phyloP scores from a whole-genome alignment of 2,329 filamentous ascomycete species.

The Phoma sp. region DNA sequence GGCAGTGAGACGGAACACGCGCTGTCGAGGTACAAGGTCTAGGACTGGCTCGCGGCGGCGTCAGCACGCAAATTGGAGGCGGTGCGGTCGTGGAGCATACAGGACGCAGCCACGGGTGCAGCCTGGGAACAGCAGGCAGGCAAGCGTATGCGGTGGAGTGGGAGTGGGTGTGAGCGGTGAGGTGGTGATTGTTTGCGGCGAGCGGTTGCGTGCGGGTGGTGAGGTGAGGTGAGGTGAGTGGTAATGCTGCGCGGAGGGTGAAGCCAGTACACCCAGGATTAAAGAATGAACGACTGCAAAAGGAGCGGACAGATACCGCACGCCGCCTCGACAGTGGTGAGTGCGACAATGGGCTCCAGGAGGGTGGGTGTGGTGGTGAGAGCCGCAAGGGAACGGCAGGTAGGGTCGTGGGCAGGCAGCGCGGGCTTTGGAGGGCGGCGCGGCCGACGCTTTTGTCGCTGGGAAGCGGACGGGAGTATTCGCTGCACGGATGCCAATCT shows the following conservation, averaged over 20 bases:
- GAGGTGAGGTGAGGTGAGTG: neutral
- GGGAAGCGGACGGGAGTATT: constrained; percentile 13
- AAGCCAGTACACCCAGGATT: constrained; percentile 48
- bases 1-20: constrained; percentile 49
- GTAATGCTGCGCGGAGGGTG: constrained; percentile 30
- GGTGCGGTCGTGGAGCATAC: constrained; percentile 29
- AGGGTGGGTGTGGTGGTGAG: constrained; percentile 20
- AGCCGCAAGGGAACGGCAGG: constrained; percentile 18
- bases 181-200: too few relatives aligned
- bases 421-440: constrained; percentile 14
- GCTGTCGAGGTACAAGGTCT: constrained; percentile 41
- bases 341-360: constrained; percentile 44
- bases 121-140: constrained; percentile 3
- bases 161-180: constrained; percentile 7
- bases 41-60: constrained; percentile 22
- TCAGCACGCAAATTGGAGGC: constrained; percentile 40
- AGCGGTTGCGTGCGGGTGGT: too few relatives aligned
- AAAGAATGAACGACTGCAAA: constrained; percentile 45
- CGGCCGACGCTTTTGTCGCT: constrained; percentile 27
- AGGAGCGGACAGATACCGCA: constrained; percentile 48
- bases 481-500: constrained; percentile 14
- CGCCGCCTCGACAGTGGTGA: constrained; percentile 35
- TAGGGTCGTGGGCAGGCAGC: neutral
- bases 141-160: constrained; percentile 7
- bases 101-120: constrained; percentile 14